Conservation (phyloP, 2,329 filamentous ascomycete species). For the Fusarium agapanthi region DNA sequence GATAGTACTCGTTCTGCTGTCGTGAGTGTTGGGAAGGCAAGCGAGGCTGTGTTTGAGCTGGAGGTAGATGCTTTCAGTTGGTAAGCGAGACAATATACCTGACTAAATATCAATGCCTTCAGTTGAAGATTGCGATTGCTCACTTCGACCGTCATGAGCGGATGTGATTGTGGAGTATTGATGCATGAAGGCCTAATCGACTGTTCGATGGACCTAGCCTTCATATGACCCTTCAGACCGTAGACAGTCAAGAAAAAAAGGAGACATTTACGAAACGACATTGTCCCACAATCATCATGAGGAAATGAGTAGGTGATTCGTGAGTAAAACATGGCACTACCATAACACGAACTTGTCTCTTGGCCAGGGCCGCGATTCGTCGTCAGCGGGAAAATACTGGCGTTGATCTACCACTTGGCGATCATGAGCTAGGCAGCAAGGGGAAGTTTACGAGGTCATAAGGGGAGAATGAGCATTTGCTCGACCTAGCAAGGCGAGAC, state of each 20-base stretch:
- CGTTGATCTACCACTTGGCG: too few relatives aligned
- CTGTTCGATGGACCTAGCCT: background rate
- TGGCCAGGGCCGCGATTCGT: too few relatives aligned
- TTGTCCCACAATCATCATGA: background rate
- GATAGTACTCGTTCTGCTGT: background rate
- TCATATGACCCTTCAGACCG: fast-evolving
- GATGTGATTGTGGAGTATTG: background rate
- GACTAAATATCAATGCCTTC: background rate
- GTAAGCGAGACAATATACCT: background rate
- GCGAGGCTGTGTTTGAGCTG: too few relatives aligned
- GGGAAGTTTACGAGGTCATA: too few relatives aligned
- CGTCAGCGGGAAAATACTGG: too few relatives aligned
- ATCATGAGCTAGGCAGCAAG: too few relatives aligned
- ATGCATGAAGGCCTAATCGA: background rate
- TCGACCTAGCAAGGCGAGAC: background rate
- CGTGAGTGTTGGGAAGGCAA: too few relatives aligned
- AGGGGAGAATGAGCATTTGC: too few relatives aligned
- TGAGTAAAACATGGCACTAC: background rate
- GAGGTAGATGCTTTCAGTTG: background rate
- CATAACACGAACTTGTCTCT: background rate
- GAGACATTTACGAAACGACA: background rate
- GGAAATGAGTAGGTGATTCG: background rate
- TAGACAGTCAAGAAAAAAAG: background rate
- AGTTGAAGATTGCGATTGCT: background rate
- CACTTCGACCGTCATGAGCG: background rate